Evolutionary conservation across 805 yeast species (phyloP), one percentile per base, ranked within the genome.

Genomic region (Barnettozyma californica): DNA sequence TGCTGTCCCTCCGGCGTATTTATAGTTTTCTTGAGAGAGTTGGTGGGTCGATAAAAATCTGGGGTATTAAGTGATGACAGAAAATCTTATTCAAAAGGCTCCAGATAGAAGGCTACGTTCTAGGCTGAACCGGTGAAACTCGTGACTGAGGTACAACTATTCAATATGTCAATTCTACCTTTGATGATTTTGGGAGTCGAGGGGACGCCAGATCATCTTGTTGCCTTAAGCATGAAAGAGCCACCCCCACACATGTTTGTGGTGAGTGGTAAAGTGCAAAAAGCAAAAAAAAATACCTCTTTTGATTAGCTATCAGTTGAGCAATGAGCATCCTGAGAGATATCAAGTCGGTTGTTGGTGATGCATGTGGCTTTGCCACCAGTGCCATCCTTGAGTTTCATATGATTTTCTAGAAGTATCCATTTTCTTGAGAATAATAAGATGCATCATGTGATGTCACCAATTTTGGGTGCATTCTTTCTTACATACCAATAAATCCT

Each of bases 51-150:
- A 23, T 36, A 13, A 23, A 43, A 43, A 23, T 36, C 33, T 36
- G 46, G 46, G 41, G 46, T 43, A 43, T 4, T 16, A 21, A 16
- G 21, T 35, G 38, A 29, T 29, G 16, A 29, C n/a, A 29, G 33
- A 13, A 7, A 7, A 29, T 10, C 14, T 14, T 9, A 13, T 29
- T 5, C 33, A 29, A 29, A 29, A 29, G 16, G 14, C 11, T 16
- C 16, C 33, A 8, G 33, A 29, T 29, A 14, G 33, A 29, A 29
- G 33, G 33, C 33, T 29, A 13, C n/a, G n/a, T n/a, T n/a, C n/a
- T n/a, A n/a, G n/a, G n/a, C n/a, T n/a, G n/a, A n/a, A n/a, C n/a
- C n/a, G n/a, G n/a, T n/a, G n/a, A n/a, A n/a, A n/a, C n/a, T n/a
- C n/a, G n/a, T n/a, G n/a, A n/a, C n/a, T n/a, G n/a, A n/a, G n/a